Evolutionary conservation across 805 yeast species (phyloP).

Genomic region (Saturnispora dispora): DNA sequence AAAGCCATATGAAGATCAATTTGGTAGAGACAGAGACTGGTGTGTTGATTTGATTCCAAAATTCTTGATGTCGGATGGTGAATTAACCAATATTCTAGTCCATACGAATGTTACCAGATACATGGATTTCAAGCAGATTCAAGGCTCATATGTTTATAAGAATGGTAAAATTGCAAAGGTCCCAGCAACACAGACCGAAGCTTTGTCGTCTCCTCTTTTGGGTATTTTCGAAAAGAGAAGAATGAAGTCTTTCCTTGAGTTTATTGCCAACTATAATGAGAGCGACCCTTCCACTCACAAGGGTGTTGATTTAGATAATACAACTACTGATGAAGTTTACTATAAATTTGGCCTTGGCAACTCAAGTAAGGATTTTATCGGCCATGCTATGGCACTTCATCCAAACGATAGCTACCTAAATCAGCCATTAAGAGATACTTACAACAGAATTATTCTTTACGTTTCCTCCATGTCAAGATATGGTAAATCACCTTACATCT

Average conservation of each 20-base stretch:
- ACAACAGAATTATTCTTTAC: constrained; percentile 77
- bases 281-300: constrained; percentile 74
- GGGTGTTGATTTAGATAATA: constrained; percentile 74
- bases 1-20: constrained; percentile 55
- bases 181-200: constrained; percentile 87
- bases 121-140: constrained; percentile 90
- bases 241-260: constrained; percentile 86
- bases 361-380: constrained; percentile 93
- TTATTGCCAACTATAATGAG: constrained; percentile 73
- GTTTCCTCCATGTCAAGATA: constrained; percentile 87
- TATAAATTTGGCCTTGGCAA: constrained; percentile 81
- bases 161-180: constrained; percentile 89
- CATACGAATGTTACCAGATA: constrained; percentile 95
- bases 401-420: constrained; percentile 81
- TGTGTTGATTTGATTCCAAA: constrained; percentile 95
- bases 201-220: constrained; percentile 84
- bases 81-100: constrained; percentile 85
- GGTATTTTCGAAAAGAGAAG: constrained; percentile 94
- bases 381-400: constrained; percentile 98
- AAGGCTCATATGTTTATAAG: constrained; percentile 92
- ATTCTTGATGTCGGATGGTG: constrained; percentile 96
- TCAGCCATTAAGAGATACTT: constrained; percentile 86
- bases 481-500: constrained; percentile 93
- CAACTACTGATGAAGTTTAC: constrained; percentile 88
- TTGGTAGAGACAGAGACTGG: constrained; percentile 96